Base-by-base conservation (phyloP, 1,284 basidiomycete genomes). In the Inonotus obliquus region DNA sequence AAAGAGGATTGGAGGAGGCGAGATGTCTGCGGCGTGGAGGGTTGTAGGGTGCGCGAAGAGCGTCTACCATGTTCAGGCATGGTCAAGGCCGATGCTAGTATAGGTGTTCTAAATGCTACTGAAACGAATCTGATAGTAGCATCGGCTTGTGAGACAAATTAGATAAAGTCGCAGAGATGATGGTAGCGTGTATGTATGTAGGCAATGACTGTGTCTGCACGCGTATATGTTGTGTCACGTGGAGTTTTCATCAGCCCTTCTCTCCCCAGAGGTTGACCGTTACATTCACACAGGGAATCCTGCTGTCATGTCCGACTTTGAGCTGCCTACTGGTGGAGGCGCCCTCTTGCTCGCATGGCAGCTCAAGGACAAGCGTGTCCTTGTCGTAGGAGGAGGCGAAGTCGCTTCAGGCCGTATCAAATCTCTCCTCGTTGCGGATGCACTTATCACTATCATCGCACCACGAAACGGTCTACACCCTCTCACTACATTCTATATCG, bases 331-430 rank as follows among this genome's bases (percentile, higher is more conserved):
- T 17, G 75, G 76, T 29, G 84, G 87, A 35, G 86, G 84, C 5
- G 92, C 93, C 6, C 82, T 98, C 54, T 78, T 93, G 49, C 76
- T 94, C 63, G 95, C 96, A 29, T 94, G 92, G 85, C 88, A 94
- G 73, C 85, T 96, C 72, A 90, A 88, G 67, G 77, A 81, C 66
- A 92, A 88, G 70, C 79, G 79, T 51, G 92, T 96, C 21, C 85
- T 97, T 67, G 82, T 96, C 68, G 83, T 96, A 65, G 92, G 96
- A 59, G 93, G 93, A n/a, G 94, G 93, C 49, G 85, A 89, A 65
- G 88, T 96, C 51, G 93, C 89, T 39, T 89, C 86, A 1, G 85
- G 89, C 58, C 85, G 92, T 64, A 81, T 94, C 64, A 82, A 87
- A 66, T 86, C 86, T 60, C 81, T 90, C 68, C 81, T 92, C 68